Conservation (phyloP, 306 rosid genomes). For the Biancaea sappan region DNA sequence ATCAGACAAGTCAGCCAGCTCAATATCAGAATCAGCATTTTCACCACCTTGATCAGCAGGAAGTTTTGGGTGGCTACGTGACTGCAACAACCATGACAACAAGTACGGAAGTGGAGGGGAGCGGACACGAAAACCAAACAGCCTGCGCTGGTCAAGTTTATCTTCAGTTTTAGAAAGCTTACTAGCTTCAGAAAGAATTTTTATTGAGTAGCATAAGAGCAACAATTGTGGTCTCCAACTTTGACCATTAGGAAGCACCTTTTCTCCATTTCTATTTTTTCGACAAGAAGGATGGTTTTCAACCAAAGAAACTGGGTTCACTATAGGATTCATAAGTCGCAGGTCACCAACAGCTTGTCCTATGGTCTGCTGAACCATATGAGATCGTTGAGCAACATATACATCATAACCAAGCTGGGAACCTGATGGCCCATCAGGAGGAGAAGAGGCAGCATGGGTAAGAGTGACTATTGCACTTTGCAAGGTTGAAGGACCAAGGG, state of each 20-base stretch:
- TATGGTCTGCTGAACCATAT: conserved; percentile 85
- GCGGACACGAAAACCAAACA: conserved; percentile 87
- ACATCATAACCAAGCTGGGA: conserved; percentile 85
- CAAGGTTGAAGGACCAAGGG: conserved; percentile 84
- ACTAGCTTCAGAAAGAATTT: conserved; percentile 76
- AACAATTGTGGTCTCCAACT: conserved; percentile 85
- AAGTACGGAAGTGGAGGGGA: conserved; percentile 93
- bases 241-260: conserved; percentile 97
- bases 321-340: conserved; percentile 78
- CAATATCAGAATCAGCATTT: conserved; percentile 88
- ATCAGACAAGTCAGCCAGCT: conserved; percentile 85
- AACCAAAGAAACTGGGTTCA: conserved; percentile 90
- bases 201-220: conserved; percentile 88
- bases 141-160: conserved; percentile 72
- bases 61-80: conserved; percentile 90
- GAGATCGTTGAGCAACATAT: conserved; percentile 93
- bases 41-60: conserved; percentile 90
- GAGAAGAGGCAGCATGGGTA: conserved; percentile 95
- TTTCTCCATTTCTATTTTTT: conserved; percentile 90
- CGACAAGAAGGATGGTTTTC: conserved; percentile 98
- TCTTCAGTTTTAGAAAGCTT: conserved; percentile 77
- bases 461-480: conserved; percentile 74
- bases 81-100: conserved; percentile 85
- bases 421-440: conserved; percentile 98
- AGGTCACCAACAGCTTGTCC: conserved; percentile 98